Conservation (phyloP, 805 yeast species). For the Barnettozyma sp. region DNA sequence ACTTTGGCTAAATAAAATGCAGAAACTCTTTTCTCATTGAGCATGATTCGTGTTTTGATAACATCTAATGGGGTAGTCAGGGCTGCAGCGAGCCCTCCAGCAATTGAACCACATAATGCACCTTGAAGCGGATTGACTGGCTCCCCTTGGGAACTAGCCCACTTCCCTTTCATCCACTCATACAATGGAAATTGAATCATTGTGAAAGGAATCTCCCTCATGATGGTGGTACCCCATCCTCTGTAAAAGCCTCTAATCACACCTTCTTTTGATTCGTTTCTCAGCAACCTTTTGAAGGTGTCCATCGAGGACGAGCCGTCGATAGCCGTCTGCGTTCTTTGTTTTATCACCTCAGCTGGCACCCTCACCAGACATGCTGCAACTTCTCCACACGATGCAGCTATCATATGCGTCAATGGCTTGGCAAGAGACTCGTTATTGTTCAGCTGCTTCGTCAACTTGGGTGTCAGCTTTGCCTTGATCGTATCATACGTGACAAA, state of each 20-base stretch:
- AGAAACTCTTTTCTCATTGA: conserved; percentile 44
- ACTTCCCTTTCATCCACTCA: conserved; percentile 63
- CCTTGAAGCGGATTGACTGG: conserved; percentile 64
- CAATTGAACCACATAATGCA: conserved; percentile 75
- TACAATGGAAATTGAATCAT: conserved; percentile 92
- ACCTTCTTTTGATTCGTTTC: conserved; percentile 62
- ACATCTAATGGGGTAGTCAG: conserved; percentile 76
- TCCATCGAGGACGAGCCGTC: conserved; percentile 62
- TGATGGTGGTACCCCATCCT: conserved; percentile 88
- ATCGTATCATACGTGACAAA: conserved; percentile 79
- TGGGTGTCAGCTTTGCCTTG: conserved; percentile 43
- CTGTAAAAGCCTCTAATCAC: conserved; percentile 71
- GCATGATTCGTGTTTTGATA: conserved; percentile 80
- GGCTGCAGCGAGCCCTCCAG: conserved; percentile 82
- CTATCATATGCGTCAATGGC: conserved; percentile 66
- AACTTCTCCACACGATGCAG: conserved; percentile 86
- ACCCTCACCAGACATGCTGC: conserved; percentile 93
- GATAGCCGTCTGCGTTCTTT: conserved; percentile 77
- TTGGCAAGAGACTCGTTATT: conserved; percentile 24
- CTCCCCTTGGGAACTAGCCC: conserved; percentile 39
- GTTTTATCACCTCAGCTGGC: conserved; percentile 95
- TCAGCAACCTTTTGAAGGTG: conserved; percentile 56
- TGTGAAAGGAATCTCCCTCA: conserved; percentile 96
- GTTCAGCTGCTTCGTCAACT: conserved; percentile 22
- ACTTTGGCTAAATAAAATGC: conserved; percentile 40